Evolutionary conservation across 345 rosid genomes (phyloP), one percentile per base, ranked within the genome.

Genomic region (Linum lewisii): DNA sequence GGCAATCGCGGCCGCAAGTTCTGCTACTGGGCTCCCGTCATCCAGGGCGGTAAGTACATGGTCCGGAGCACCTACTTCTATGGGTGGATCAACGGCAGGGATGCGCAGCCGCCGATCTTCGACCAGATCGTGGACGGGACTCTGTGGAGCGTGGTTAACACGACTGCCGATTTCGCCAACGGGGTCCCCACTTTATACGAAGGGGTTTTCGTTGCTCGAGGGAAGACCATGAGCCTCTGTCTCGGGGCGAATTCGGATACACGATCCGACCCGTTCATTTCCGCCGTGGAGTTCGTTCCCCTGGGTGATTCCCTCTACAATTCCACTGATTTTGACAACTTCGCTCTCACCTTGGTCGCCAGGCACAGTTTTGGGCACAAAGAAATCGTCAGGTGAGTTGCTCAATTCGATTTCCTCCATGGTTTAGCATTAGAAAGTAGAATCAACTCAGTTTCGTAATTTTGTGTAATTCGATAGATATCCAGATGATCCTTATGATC

Each of bases 81-180:
- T 69, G 96, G 98, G 6, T 90, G 84, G 61, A 74, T 86, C 66
- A 88, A 84, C 80, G 87, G 87, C 10, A 11, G 24, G 25, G 58
- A 54, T 9, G 69, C 18, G 50, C 21, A 68, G 15, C 96, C 95
- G 45, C 96, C 98, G 29, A 90, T 88, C 4, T 92, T 92, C 42
- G 95, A 92, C 68, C 95, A 92, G 81, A 84, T 86, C 24, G 82
- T 92, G 55, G 98, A 92, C 66, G 98, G 98, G 2, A 86, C 95
- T 2, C 32, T 79, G 0, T 88, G 98, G 96, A 65, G 87, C 32
- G 60, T 75, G 66, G 96, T 83, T 56, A 83, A 88, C 58, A 92
- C 98, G 37, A 86, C 94, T 0, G 82, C 58, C 44, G 89, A 92
- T 62, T 84, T 82, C 53, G 56, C 68, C 20, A 64, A 63, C 45